Base-by-base conservation (phyloP, 108 stramenopile species). In the Cyclotella baltica region DNA sequence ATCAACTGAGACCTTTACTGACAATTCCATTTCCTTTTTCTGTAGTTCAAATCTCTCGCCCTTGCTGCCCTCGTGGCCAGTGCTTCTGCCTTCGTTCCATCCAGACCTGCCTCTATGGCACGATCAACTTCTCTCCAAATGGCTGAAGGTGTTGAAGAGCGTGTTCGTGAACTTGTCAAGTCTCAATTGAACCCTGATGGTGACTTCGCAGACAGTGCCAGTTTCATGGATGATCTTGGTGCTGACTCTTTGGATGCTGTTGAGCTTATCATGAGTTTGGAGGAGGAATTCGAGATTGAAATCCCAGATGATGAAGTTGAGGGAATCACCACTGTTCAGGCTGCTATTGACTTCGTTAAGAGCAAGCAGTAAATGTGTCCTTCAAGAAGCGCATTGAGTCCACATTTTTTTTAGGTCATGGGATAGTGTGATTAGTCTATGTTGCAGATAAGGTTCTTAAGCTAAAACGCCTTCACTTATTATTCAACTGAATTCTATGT, bases 241-340 rank as follows among this genome's bases (percentile, higher is more conserved):
- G 92, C 97, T 57, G 98, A 98, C 85, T 98, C 97, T 51, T 88
- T 98, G 71, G 98, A 98, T 73, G 94, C 96, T 59, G 98, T 98
- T 47, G 96, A 98, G 83, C 80, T 98, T 72, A 96, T 97, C 81
- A 98, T 98, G 98, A 90, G 95, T 62, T 86, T 98, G 65, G 98
- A 98, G 77, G 98, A 98, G 70, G 97, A 97, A 84, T 98, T 97
- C 86, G 92, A 93, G 72, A 90, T 95, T 63, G 97, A 98, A 73
- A 98, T 98, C 85, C 97, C 97, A 27, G 98, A 98, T 86, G 96
- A 96, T 29, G 94, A 97, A 73, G 97, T 97, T 70, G 96, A 94
- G 85, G 81, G 82, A 67, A 98, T 98, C 74, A 73, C 89, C 67
- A 94, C 93, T 64, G 93, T 97, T 48, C 81, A 83, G 53, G 97